Conservation (phyloP, 2,329 filamentous ascomycete species). For the Fusarium abutilonis region DNA sequence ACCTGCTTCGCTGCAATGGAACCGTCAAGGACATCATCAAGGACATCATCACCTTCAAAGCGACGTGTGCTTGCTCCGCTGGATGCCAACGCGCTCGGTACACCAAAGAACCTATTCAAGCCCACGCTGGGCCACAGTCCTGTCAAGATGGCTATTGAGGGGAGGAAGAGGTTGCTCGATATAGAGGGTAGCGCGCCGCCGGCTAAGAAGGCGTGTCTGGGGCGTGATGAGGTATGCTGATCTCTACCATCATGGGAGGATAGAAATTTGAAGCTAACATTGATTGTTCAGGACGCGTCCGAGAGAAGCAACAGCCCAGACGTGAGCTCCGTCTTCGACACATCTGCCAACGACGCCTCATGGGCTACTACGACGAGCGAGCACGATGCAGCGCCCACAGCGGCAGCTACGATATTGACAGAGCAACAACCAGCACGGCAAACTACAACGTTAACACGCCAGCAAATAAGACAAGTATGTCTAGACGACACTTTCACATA, state of each 20-base stretch:
- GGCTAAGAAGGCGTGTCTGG: conserved; percentile 50
- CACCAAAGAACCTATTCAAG: conserved; percentile 44
- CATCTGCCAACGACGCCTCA: conserved; percentile 58
- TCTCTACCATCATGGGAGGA: not conserved
- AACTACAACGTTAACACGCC: conserved; percentile 55
- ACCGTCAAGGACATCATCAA: conserved; percentile 23
- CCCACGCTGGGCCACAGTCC: conserved; percentile 38
- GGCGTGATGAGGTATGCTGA: conserved; percentile 46
- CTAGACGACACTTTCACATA: not conserved
- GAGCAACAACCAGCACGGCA: conserved; percentile 18
- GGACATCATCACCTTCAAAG: conserved; percentile 53
- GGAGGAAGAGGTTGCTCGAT: conserved; percentile 45
- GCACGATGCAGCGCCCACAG: conserved; percentile 49
- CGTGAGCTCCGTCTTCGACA: conserved; percentile 62
- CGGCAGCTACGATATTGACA: conserved; percentile 12
- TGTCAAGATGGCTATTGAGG: conserved; percentile 41
- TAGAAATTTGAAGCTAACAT: conserved; percentile 9
- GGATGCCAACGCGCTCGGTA: conserved; percentile 56
- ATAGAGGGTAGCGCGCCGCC: conserved; percentile 40
- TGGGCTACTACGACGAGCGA: conserved; percentile 62
- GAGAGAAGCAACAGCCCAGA: conserved; percentile 53
- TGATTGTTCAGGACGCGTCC: conserved; percentile 37
- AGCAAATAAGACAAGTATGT: conserved; percentile 63
- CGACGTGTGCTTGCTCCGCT: conserved; percentile 61
- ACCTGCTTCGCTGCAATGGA: conserved; percentile 35